A percentile compares a stretch with the other conserved stretches of the same genome.
Evolutionary conservation across 371 early-diverging fungal species (phyloP).

Genomic region (Apophysomyces ossiformis): DNA sequence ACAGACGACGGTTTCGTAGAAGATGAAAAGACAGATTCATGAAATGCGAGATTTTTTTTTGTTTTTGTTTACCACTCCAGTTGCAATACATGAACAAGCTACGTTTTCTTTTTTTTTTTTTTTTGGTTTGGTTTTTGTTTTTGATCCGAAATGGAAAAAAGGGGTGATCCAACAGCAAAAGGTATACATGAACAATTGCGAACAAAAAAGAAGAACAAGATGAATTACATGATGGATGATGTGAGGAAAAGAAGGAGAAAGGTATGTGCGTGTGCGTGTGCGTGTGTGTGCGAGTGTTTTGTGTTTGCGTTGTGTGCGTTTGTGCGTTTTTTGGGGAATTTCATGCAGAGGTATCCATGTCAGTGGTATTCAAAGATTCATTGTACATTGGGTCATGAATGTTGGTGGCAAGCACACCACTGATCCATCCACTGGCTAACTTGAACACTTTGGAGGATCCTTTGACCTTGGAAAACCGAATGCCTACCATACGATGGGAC

Average conservation of each 20-base stretch:
- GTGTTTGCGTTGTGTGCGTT: too few species aligned
- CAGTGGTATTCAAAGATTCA: not conserved
- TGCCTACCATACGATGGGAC: slow-evolving; percentile 26
- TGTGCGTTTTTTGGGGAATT: not conserved
- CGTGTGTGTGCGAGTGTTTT: too few species aligned
- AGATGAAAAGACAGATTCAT: not conserved
- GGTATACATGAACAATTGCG: slow-evolving; percentile 3
- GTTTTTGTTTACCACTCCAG: not conserved
- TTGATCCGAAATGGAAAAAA: not conserved
- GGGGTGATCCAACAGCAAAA: not conserved
- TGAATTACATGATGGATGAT: slow-evolving; percentile 7
- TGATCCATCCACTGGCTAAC: slow-evolving; percentile 54
- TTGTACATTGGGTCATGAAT: slow-evolving; percentile 3
- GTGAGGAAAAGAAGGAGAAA: not conserved
- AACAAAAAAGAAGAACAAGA: too few species aligned
- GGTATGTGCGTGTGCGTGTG: too few species aligned
- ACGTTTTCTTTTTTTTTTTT: not conserved
- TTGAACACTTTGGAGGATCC: slow-evolving; percentile 52
- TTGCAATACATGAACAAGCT: not conserved
- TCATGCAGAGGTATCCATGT: slow-evolving; percentile 9
- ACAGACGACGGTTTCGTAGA: not conserved
- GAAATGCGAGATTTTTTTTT: not conserved
- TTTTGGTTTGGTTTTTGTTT: not conserved
- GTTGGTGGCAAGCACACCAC: slow-evolving; percentile 32
- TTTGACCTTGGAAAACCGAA: slow-evolving; percentile 39